Evolutionary conservation across 257 asterid genomes (phyloP), one percentile per base, ranked within the genome.

Genomic region (Nicotiana knightiana): DNA sequence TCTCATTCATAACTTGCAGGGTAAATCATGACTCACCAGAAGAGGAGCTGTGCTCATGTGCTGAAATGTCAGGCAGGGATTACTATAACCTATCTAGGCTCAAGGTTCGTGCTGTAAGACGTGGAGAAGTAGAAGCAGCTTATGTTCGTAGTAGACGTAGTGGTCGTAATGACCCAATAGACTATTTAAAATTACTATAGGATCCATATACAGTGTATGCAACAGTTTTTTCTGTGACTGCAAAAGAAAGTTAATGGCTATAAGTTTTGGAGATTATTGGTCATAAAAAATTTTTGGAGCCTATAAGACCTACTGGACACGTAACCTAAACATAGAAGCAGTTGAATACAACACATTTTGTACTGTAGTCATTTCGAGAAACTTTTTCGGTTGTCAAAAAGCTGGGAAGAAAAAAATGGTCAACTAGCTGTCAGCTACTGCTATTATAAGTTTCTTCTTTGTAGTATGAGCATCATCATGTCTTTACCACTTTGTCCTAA

Each of bases 31-130:
- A 84, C 88, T 89, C 89, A 15, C 90, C 90, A 18, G 90, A 88
- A 82, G 90, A 86, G 85, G 94, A 89, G 78, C 92, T 90, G 77
- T 93, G 98, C 85, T 89, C 93, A 75, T 92, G 97, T 78, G 51
- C 48, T 79, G 81, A 84, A 73, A 46, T 66, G 58, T 83, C 55
- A n/a, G 81, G 46, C 54, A 77, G 64, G 66, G 87, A 85, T 73
- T 82, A 7, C 30, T 73, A 79, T 65, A 67, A 87, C 84, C 54
- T 64, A 68, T 86, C 85, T 73, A 57, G 79, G 61, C 68, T 57
- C 82, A 82, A 90, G 91, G 97, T 87, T 86, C 55, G 94, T 89
- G 68, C 71, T 51, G 43, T 26, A 37, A 73, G 67, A 58, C 21
- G 4, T 81, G 79, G 79, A 48, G 61, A 43, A 54, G 61, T 71